Base-by-base conservation (phyloP, 1,284 basidiomycete genomes). In the Sutorius eximius region DNA sequence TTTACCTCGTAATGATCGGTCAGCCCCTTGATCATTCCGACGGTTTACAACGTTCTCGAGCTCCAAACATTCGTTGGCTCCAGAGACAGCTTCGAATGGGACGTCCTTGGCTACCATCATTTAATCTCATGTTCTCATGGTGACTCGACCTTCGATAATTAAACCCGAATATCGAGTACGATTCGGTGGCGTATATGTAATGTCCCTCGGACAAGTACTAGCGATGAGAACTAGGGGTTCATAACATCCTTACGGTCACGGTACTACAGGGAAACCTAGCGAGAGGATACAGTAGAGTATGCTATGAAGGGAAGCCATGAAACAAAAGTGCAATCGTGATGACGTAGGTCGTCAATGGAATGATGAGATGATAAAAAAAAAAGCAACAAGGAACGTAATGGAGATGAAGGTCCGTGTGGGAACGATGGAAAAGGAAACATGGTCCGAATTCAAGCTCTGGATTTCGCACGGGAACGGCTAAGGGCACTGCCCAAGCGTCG, bases 401-500 rank as follows among this genome's bases (percentile, higher is more conserved):
- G 18, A 24, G 27, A n/a, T 40, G 55, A 41, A 16, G 40, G 38
- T 36, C 36, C 15, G 29, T 46, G 57, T 54, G 60, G 27, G 52
- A 65, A 46, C 20, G 12, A 22, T n/a, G 32, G 5, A 2, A 27
- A 49, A 33, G 38, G 30, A 33, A 36, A 3, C 7, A 52, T 48
- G 50, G 38, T 46, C 46, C 29, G 18, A 49, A 40, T 41, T 38
- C 47, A 68, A 41, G 54, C 32, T 56, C 56, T 59, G 6, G 64
- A 70, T 56, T 54, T 71, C 7, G 59, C 36, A 13, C 69, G 66
- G 38, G 59, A 52, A 48, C 70, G 66, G 6, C 44, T 48, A 12
- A 71, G 16, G 8, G 49, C 65, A 38, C 42, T 56, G n/a, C 69
- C 45, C 47, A 65, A 34, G 15, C 64, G 59, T 46, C 36, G 57